A percentile compares a stretch with the other conserved stretches of the same genome.
Conservation (phyloP, 2,329 filamentous ascomycete species). For the Aspergillus fumigatus region DNA sequence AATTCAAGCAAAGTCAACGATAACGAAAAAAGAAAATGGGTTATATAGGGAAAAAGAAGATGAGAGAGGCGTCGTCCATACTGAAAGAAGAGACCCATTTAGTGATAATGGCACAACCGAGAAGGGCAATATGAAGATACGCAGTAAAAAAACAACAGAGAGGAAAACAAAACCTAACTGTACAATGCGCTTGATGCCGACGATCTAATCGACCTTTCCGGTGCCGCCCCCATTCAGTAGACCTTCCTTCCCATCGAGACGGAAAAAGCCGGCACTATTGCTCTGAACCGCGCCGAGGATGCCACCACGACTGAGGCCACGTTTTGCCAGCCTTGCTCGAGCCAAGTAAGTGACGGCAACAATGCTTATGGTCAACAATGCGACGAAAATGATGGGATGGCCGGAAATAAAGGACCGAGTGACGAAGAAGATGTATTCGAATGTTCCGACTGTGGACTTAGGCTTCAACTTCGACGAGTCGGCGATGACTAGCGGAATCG, state of each 20-base stretch:
- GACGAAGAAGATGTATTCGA: slow-evolving; percentile 45
- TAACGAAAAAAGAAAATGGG: background rate
- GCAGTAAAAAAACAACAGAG: slow-evolving; percentile 7
- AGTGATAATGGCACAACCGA: background rate
- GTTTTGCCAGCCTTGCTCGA: slow-evolving; percentile 27
- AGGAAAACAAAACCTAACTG: slow-evolving; percentile 24
- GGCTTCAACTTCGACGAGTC: slow-evolving; percentile 45
- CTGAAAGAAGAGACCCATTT: slow-evolving; percentile 2
- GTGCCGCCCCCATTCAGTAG: slow-evolving; percentile 39
- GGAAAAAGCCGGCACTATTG: slow-evolving; percentile 41
- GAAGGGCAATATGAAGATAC: slow-evolving; percentile 1
- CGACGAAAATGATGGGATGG: slow-evolving; percentile 42
- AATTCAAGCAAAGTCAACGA: background rate
- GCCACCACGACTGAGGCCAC: slow-evolving; percentile 27
- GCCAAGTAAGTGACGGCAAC: slow-evolving; percentile 31
- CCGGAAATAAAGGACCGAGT: slow-evolving; percentile 39
- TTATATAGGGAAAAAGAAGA: slow-evolving; percentile 7
- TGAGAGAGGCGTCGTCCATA: slow-evolving; percentile 14
- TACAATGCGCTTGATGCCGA: slow-evolving; percentile 22
- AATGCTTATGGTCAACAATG: slow-evolving; percentile 34
- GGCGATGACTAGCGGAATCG: slow-evolving; percentile 51
- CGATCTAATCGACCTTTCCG: slow-evolving; percentile 44
- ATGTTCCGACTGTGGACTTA: slow-evolving; percentile 46
- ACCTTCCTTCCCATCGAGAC: slow-evolving; percentile 47
- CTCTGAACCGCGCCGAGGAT: slow-evolving; percentile 32